phyloP scores from a whole-genome alignment of 2,329 filamentous ascomycete genomes.

The Alternaria brassicae region DNA sequence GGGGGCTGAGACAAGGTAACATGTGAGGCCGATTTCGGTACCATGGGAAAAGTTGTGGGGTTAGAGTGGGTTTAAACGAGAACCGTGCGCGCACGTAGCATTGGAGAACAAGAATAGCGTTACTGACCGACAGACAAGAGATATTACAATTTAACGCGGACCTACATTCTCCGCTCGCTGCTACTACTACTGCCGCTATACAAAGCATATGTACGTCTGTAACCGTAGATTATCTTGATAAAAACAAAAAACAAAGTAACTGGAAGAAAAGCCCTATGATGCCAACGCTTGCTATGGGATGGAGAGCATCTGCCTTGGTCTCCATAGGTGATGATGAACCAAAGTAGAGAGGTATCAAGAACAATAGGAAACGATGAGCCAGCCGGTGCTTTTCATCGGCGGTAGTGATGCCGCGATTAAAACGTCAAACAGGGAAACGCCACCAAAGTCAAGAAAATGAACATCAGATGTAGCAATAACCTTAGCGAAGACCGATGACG shows the following conservation, averaged over 20 bases:
- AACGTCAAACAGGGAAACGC: conserved; percentile 14
- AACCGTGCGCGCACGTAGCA: neutral
- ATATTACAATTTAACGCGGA: conserved; percentile 26
- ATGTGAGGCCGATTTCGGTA: conserved; percentile 5
- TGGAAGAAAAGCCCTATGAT: conserved; percentile 14
- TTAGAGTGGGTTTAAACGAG: neutral
- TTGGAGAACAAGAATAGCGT: neutral
- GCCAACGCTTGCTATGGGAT: conserved; percentile 31
- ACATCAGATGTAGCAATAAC: neutral
- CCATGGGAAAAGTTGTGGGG: neutral
- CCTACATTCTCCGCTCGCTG: conserved; percentile 5
- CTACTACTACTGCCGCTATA: conserved; percentile 16
- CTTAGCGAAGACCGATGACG: conserved; percentile 80
- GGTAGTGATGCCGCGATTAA: conserved; percentile 14
- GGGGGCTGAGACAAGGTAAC: neutral
- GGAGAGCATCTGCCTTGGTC: conserved; percentile 28
- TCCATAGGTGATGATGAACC: conserved; percentile 13
- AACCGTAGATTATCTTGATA: conserved; percentile 8
- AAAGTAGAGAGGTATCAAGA: conserved; percentile 40
- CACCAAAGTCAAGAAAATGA: conserved; percentile 28
- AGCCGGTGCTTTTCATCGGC: conserved; percentile 20
- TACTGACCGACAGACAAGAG: conserved; percentile 4
- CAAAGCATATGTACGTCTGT: conserved; percentile 25
- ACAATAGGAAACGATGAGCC: conserved; percentile 20
- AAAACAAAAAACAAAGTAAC: conserved; percentile 16